Evolutionary conservation across 495 filamentous ascomycete species (phyloP), one percentile per base, ranked within the genome.

Genomic region (Stereocaulon alpinum): DNA sequence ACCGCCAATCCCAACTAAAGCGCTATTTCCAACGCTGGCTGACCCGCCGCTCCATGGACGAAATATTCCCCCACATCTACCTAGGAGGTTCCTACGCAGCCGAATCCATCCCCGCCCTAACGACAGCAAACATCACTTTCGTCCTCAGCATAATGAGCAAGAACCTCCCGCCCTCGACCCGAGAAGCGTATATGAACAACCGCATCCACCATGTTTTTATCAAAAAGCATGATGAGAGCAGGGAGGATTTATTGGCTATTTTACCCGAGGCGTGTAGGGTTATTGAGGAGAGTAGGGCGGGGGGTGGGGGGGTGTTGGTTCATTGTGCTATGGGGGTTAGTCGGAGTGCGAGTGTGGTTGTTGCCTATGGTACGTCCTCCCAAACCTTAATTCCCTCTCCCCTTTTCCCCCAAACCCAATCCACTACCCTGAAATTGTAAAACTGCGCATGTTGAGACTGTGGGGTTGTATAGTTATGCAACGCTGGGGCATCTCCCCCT

Each of bases 261-360:
- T 44, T 60, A 1, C 40, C 42, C 1, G 37, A 52, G 15, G n/a
- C 43, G n/a, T 60, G 58, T 15, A 40, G 6, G 24, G 18, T 60
- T 20, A 55, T 60, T 30, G 58, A 60, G 50, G 30, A 48, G 15
- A 53, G 41, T 37, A 45, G 40, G 6, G 37, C 40, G 18, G 37
- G 22, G 49, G 58, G 50, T 0, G 44, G 29, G 30, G 43, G 42
- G 40, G 49, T 60, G 32, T 27, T 60, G 40, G 50, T 60, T 40
- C 58, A 60, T 47, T 60, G 58, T 49, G 41, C 42, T n/a, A 60
- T 60, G 58, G 58, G 58, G 0, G 34, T 60, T 7, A 60, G 58
- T 49, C 40, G 58, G 18, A 60, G 58, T 48, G 58, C 50, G 0
- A 60, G 40, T 43, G 20, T 60, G 11, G 41, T 60, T 7, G 43